Percentiles rank a stretch among this genome's conserved stretches.
These are phyloP conservation scores for Vachellia collinsii DNA, from an alignment of 306 rosid genomes.

Conservation along the genomic window DNA sequence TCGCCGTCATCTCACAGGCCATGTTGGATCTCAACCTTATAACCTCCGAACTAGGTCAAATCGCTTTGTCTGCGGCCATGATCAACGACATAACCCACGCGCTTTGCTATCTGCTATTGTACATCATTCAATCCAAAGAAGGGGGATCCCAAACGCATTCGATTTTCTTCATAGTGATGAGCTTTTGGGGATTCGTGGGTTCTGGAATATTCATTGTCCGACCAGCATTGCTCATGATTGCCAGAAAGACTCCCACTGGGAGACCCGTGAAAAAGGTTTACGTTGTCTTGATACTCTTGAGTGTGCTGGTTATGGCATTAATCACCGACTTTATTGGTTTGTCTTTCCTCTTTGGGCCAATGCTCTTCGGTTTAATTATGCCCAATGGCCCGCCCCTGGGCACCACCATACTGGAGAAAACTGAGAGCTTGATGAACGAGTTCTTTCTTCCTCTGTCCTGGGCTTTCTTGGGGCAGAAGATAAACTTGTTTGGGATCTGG, in stretches of 20 bases:
- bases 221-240: background rate
- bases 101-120: background rate
- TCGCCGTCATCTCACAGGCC: conserved; percentile 35
- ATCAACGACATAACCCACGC: conserved; percentile 20
- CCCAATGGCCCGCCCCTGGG: conserved; percentile 51
- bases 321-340: conserved; percentile 22
- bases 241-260: conserved; percentile 32
- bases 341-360: conserved; percentile 32
- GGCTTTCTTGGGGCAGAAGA: conserved; percentile 2
- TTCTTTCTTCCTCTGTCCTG: conserved; percentile 40
- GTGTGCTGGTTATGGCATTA: conserved; percentile 20
- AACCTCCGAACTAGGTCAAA: conserved; percentile 43
- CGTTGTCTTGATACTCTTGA: conserved; percentile 17
- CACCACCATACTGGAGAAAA: conserved; percentile 37
- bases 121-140: background rate
- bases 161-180: accelerated
- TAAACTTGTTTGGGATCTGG: background rate
- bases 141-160: accelerated
- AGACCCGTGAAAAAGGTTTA: conserved; percentile 27
- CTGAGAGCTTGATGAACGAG: conserved; percentile 7
- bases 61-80: conserved; percentile 47
- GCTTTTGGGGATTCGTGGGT: background rate
- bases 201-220: background rate
- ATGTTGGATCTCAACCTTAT: conserved; percentile 38
- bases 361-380: conserved; percentile 35